Conservation (phyloP, 345 rosid genomes). For the Acer campestre region DNA sequence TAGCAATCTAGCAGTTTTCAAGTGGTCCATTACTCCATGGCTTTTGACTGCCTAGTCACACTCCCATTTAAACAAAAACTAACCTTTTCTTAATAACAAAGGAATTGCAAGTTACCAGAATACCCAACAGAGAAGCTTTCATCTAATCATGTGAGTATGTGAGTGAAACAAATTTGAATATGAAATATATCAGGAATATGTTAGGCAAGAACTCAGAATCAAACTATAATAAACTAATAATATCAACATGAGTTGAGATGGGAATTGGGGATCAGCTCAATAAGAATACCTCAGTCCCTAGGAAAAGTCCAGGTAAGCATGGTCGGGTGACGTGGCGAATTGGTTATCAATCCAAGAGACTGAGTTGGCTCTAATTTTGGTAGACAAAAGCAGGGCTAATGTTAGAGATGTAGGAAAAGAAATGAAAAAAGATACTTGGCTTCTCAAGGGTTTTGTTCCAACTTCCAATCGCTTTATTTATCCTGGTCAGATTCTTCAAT, state of each 20-base stretch:
- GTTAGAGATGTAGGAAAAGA: conserved; percentile 46
- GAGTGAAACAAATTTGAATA: conserved; percentile 2
- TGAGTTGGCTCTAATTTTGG: conserved; percentile 26
- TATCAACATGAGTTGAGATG: conserved; percentile 18
- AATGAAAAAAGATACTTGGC: conserved; percentile 72
- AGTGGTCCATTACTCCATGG: conserved; percentile 28
- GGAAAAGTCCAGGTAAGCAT: conserved; percentile 35
- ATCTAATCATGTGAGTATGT: background rate
- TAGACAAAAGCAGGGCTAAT: conserved; percentile 56
- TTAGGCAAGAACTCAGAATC: conserved; percentile 4
- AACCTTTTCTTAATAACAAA: conserved; percentile 46
- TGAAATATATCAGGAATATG: conserved; percentile 11
- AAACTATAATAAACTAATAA: conserved; percentile 13
- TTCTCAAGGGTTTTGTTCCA: conserved; percentile 60
- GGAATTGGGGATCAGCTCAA: background rate
- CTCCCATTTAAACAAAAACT: conserved; percentile 26
- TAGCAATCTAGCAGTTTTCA: conserved; percentile 27
- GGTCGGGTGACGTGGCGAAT: conserved; percentile 44
- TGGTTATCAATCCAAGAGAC: conserved; percentile 31
- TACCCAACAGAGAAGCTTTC: conserved; percentile 17
- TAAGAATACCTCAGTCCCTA: conserved; percentile 21
- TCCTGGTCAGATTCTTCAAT: conserved; percentile 70
- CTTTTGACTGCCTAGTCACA: conserved; percentile 35
- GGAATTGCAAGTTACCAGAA: conserved; percentile 33
- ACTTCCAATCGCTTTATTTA: conserved; percentile 54